Evolutionary conservation across 2,329 filamentous ascomycete genomes (phyloP).

Genomic region (Pezizomycotina sp.): DNA sequence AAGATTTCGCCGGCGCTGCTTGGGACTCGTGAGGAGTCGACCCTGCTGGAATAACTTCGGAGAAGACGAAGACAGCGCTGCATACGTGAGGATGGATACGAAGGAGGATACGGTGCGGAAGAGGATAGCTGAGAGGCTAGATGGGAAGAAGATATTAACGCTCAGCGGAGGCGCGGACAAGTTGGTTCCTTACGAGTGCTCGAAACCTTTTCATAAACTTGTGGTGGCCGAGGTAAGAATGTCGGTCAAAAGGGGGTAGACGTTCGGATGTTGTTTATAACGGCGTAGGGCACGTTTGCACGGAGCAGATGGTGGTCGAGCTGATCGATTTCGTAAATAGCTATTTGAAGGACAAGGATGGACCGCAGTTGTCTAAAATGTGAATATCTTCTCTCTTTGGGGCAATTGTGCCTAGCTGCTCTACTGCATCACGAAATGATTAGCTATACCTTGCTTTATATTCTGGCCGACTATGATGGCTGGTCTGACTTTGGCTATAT

Average conservation of each 20-base stretch:
- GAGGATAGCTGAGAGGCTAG: constrained; percentile 36
- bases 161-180: constrained; percentile 52
- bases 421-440: no score
- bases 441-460: no score
- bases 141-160: constrained; percentile 47
- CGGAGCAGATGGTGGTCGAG: constrained; percentile 47
- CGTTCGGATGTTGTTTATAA: constrained; percentile 52
- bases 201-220: constrained; percentile 44
- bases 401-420: no score
- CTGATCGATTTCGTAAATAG: constrained; percentile 52
- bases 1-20: constrained; percentile 58
- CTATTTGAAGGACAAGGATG: no score
- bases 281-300: constrained; percentile 54
- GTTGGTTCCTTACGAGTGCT: constrained; percentile 51
- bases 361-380: no score
- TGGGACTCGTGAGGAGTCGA: constrained; percentile 47
- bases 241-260: constrained; percentile 37
- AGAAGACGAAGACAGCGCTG: constrained; percentile 25
- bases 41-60: constrained; percentile 54
- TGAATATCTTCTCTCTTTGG: no score
- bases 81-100: constrained; percentile 20
- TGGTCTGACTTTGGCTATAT: no score
- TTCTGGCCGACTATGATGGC: no score
- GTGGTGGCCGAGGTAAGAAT: constrained; percentile 39
- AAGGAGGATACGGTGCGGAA: constrained; percentile 31